These are phyloP conservation scores for Eucalyptus coolabah DNA, from an alignment of 345 rosid genomes.

Conservation along the genomic window DNA sequence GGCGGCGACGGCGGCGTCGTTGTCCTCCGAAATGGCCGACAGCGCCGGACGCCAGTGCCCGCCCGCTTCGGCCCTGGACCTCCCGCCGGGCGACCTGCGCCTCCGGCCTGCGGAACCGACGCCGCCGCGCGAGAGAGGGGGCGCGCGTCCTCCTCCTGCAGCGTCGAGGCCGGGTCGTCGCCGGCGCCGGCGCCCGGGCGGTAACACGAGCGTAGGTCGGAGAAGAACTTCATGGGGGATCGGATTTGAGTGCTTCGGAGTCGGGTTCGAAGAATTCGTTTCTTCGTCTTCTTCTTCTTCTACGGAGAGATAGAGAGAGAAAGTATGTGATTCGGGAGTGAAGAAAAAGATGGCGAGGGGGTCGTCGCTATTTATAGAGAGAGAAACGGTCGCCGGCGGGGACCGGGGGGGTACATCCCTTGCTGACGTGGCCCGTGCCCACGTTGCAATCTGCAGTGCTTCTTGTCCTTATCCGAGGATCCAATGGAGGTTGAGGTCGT, in stretches of 20 bases:
- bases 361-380: neutral
- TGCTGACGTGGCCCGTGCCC: neutral
- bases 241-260: neutral
- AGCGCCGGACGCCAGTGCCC: constrained; percentile 15
- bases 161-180: neutral
- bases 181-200: neutral
- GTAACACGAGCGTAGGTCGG: neutral
- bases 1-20: neutral
- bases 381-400: neutral
- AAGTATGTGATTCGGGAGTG: neutral
- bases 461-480: neutral
- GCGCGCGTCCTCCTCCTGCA: neutral
- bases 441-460: neutral
- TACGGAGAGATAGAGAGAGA: neutral
- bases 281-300: neutral
- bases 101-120: neutral
- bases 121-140: neutral
- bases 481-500: neutral
- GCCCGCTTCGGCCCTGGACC: neutral
- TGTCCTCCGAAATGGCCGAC: constrained; percentile 10
- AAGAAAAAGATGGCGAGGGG: neutral
- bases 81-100: neutral
- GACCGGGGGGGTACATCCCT: neutral
- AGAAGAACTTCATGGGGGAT: constrained; percentile 13
- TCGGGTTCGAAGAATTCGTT: neutral